These are phyloP conservation scores for Umbelopsis sp. DNA, from an alignment of 192 early-diverging fungal genomes.

Conservation along the genomic window DNA sequence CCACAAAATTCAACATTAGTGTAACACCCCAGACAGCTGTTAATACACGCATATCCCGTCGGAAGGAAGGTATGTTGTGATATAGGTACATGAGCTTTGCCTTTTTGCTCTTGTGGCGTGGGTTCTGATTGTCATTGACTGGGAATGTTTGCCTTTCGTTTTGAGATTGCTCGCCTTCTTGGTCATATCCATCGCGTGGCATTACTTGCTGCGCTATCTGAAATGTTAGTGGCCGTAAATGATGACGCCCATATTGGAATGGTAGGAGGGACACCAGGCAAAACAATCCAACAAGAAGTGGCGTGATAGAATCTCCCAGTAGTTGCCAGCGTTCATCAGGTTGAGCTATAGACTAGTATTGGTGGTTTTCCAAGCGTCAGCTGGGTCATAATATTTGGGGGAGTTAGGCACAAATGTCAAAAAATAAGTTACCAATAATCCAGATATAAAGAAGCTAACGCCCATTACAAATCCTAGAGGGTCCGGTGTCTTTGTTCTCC, in stretches of 20 bases:
- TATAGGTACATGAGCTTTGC: conserved; percentile 33
- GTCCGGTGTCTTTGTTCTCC: conserved; percentile 24
- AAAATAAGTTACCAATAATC: conserved; percentile 30
- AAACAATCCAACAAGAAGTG: conserved; percentile 27
- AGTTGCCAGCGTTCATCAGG: conserved; percentile 26
- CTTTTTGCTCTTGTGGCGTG: conserved; percentile 22
- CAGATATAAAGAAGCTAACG: conserved; percentile 36
- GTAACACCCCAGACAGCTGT: conserved; percentile 33
- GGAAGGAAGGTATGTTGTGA: conserved; percentile 26
- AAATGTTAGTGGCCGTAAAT: conserved; percentile 30
- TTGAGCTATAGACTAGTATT: conserved; percentile 34
- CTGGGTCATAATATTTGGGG: too few species aligned
- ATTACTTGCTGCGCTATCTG: conserved; percentile 35
- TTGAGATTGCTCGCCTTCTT: conserved; percentile 9
- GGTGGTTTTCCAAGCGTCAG: neutral
- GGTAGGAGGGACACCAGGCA: conserved; percentile 34
- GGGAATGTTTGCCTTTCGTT: conserved; percentile 20
- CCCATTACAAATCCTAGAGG: conserved; percentile 31
- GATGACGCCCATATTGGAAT: conserved; percentile 22
- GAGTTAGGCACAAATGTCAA: too few species aligned
- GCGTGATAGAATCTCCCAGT: conserved; percentile 32
- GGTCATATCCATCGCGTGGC: conserved; percentile 24
- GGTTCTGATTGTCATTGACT: neutral
- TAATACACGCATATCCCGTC: conserved; percentile 36
- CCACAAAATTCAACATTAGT: conserved; percentile 31